These are phyloP conservation scores for Astrothelium subdiscretum DNA, from an alignment of 495 filamentous ascomycete genomes.

Conservation along the genomic window DNA sequence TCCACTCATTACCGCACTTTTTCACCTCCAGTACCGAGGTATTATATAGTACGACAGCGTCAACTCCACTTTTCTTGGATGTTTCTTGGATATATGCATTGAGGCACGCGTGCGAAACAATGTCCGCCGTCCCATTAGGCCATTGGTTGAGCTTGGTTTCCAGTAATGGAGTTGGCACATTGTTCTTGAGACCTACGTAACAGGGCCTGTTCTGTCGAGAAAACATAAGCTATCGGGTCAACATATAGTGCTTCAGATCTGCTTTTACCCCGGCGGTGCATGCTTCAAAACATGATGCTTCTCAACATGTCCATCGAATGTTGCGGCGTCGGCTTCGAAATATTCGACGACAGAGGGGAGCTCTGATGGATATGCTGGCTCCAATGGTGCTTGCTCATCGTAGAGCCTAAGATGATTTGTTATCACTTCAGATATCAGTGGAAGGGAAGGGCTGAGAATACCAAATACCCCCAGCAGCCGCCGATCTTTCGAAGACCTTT, in stretches of 20 bases:
- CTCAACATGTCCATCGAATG: slow-evolving; percentile 11
- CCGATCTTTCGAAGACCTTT: slow-evolving; percentile 52
- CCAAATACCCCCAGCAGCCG: slow-evolving; percentile 51
- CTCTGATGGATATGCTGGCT: slow-evolving; percentile 44
- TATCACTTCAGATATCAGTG: background rate
- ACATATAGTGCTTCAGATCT: background rate
- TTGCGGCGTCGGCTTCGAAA: slow-evolving; percentile 1
- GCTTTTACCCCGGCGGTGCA: slow-evolving; percentile 39
- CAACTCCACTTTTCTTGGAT: slow-evolving; percentile 27
- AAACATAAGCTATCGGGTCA: background rate
- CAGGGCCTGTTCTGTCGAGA: slow-evolving; percentile 31
- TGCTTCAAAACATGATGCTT: slow-evolving; percentile 28
- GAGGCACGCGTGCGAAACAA: slow-evolving; percentile 43
- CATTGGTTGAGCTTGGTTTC: slow-evolving; percentile 46
- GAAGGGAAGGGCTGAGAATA: too few relatives aligned
- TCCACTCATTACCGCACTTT: background rate
- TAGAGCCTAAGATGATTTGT: slow-evolving; percentile 37
- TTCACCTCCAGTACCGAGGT: background rate
- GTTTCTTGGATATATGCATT: slow-evolving; percentile 50
- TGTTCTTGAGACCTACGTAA: slow-evolving; percentile 53
- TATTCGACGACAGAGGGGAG: slow-evolving; percentile 32
- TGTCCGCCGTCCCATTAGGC: slow-evolving; percentile 45
- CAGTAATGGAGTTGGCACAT: slow-evolving; percentile 52
- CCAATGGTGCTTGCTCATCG: slow-evolving; percentile 45
- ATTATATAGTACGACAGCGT: background rate